phyloP scores from a whole-genome alignment of 1,284 basidiomycete genomes.

The Vanrija humicola region DNA sequence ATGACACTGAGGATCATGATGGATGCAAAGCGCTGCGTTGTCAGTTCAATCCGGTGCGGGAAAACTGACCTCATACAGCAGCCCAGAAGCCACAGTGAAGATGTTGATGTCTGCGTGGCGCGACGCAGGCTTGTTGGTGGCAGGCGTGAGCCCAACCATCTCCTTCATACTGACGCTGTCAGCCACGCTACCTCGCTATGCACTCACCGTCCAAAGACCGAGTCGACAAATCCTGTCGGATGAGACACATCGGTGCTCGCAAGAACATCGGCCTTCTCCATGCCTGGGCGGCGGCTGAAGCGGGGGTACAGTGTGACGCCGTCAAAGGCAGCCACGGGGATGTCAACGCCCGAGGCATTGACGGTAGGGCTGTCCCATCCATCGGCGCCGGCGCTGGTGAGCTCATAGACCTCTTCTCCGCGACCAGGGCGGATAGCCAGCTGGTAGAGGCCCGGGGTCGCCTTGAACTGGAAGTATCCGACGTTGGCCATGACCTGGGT shows the following conservation, averaged over 20 bases:
- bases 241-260: slow-evolving; percentile 42
- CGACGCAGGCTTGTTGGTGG: slow-evolving; percentile 35
- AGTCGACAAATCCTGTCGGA: too few relatives aligned
- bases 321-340: slow-evolving; percentile 79
- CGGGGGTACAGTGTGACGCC: slow-evolving; percentile 84
- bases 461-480: slow-evolving; percentile 94
- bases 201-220: slow-evolving; percentile 30
- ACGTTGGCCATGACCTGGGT: slow-evolving; percentile 90
- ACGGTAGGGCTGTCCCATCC: slow-evolving; percentile 75
- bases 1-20: slow-evolving; percentile 98
- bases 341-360: slow-evolving; percentile 59
- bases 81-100: slow-evolving; percentile 94
- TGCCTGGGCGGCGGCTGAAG: slow-evolving; percentile 65
- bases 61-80: slow-evolving; percentile 78
- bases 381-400: slow-evolving; percentile 76
- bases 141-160: slow-evolving; percentile 32
- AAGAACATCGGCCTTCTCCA: slow-evolving; percentile 77
- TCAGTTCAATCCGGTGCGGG: not conserved
- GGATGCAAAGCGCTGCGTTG: slow-evolving; percentile 77
- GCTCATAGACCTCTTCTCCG: slow-evolving; percentile 71
- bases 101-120: slow-evolving; percentile 85
- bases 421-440: slow-evolving; percentile 77
- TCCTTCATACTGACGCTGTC: slow-evolving; percentile 29
- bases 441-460: slow-evolving; percentile 79
- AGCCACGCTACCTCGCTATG: too few relatives aligned